Evolutionary conservation across 2,329 filamentous ascomycete genomes (phyloP).

Genomic region (Dactylellina parvicollis): DNA sequence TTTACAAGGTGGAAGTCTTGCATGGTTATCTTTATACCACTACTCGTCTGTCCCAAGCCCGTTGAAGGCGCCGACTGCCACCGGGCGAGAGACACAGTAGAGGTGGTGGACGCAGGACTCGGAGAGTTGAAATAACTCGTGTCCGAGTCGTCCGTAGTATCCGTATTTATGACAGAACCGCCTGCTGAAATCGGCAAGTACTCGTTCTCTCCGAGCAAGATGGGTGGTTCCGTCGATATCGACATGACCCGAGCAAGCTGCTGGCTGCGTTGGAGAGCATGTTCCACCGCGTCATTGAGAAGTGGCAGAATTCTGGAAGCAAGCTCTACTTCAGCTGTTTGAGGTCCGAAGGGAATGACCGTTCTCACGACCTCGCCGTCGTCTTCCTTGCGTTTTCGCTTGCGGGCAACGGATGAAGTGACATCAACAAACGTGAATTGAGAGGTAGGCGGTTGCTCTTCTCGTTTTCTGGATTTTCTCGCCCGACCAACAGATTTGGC

Average conservation of each 20-base stretch:
- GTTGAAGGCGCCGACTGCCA: conserved; percentile 47
- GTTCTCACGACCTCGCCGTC: not conserved
- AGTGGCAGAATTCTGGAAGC: not conserved
- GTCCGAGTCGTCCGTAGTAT: not conserved
- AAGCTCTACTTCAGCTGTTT: not conserved
- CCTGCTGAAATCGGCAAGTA: conserved; percentile 7
- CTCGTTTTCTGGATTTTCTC: conserved; percentile 30
- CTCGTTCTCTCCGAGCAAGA: conserved; percentile 27
- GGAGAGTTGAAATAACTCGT: not conserved
- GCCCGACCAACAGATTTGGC: not conserved
- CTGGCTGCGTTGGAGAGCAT: conserved; percentile 19
- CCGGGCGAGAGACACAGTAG: conserved; percentile 4
- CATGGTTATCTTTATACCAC: conserved; percentile 11
- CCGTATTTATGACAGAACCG: not conserved
- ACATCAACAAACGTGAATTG: conserved; percentile 42
- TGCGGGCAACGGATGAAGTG: not conserved
- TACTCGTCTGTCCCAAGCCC: conserved; percentile 4
- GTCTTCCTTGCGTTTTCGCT: conserved; percentile 16
- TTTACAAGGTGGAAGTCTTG: conserved; percentile 41
- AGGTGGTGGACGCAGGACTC: not conserved
- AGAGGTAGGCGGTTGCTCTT: not conserved
- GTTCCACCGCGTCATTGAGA: conserved; percentile 9
- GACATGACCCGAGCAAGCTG: conserved; percentile 24
- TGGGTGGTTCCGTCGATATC: conserved; percentile 9
- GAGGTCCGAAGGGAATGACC: not conserved